These are phyloP conservation scores for Podaxis pistillaris DNA, from an alignment of 768 basidiomycete genomes.

Conservation along the genomic window DNA sequence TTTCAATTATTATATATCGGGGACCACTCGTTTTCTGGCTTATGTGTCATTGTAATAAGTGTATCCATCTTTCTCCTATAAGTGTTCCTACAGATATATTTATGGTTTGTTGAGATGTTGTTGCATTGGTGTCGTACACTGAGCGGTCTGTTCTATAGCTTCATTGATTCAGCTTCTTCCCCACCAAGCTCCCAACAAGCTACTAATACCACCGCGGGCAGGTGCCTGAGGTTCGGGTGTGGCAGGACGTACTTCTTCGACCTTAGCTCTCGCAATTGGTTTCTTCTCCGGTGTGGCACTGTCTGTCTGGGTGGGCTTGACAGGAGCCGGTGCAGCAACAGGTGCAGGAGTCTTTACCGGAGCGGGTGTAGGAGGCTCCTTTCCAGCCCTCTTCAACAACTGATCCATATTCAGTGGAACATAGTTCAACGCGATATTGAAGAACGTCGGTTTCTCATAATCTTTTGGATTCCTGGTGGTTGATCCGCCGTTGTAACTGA, in stretches of 20 bases:
- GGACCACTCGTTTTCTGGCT: too few relatives aligned
- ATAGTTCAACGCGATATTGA: slow-evolving; percentile 93
- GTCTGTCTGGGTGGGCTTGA: slow-evolving; percentile 24
- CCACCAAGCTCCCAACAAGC: slow-evolving; percentile 84
- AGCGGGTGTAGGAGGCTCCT: slow-evolving; percentile 30
- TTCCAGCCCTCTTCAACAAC: slow-evolving; percentile 70
- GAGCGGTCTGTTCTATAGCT: too few relatives aligned
- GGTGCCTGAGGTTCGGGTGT: slow-evolving; percentile 50
- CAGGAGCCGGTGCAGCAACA: slow-evolving; percentile 20
- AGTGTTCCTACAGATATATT: too few relatives aligned
- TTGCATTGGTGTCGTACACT: too few relatives aligned
- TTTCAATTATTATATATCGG: too few relatives aligned
- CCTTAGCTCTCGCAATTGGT: slow-evolving; percentile 48
- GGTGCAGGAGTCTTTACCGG: slow-evolving; percentile 19
- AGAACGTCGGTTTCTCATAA: slow-evolving; percentile 86
- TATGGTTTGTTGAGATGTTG: too few relatives aligned
- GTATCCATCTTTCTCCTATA: too few relatives aligned
- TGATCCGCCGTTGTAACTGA: slow-evolving; percentile 70
- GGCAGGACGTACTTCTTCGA: slow-evolving; percentile 49
- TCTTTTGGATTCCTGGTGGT: slow-evolving; percentile 40
- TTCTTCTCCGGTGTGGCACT: slow-evolving; percentile 42
- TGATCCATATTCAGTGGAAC: slow-evolving; percentile 82
- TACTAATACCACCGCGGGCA: slow-evolving; percentile 54
- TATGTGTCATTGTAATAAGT: too few relatives aligned
- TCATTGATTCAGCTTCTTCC: slow-evolving; percentile 38